A percentile compares a stretch with the other conserved stretches of the same genome.
phyloP scores from a whole-genome alignment of 176 grass and related monocot species.

The Chrysopogon serrulatus region DNA sequence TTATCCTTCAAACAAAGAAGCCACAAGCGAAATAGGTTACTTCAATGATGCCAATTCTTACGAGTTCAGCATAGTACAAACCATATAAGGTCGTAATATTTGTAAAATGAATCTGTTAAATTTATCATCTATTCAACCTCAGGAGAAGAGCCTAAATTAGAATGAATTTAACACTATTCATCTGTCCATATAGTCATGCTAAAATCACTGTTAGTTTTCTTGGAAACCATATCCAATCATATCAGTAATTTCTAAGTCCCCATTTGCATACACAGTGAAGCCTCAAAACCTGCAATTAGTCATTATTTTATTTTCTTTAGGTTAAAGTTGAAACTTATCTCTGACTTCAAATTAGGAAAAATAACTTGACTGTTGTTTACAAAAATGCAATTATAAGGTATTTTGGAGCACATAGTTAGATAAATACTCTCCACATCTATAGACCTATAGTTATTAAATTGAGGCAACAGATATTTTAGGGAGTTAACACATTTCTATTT shows the following conservation, averaged over 20 bases:
- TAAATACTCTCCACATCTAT: not conserved
- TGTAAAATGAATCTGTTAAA: not conserved
- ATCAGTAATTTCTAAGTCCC: not conserved
- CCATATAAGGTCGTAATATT: conserved; percentile 1
- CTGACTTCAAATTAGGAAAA: not conserved
- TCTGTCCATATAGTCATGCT: not conserved
- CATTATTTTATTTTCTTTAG: not conserved
- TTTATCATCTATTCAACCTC: conserved; percentile 3
- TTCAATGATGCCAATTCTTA: conserved; percentile 19
- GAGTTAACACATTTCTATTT: not conserved
- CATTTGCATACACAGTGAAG: not conserved
- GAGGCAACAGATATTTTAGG: not conserved
- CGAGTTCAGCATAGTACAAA: conserved; percentile 21
- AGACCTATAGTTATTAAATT: not conserved
- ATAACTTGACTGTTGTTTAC: not conserved
- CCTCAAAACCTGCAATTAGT: conserved; percentile 11
- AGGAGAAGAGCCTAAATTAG: not conserved
- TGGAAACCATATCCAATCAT: not conserved
- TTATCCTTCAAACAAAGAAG: conserved; percentile 65
- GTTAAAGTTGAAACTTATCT: conserved; percentile 1
- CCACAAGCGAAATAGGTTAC: conserved; percentile 29
- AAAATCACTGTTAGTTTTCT: not conserved
- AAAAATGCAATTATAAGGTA: not conserved
- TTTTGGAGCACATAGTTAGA: not conserved
- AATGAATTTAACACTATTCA: not conserved